phyloP scores from a whole-genome alignment of 2,329 filamentous ascomycete species.

The Trichophyton simii region DNA sequence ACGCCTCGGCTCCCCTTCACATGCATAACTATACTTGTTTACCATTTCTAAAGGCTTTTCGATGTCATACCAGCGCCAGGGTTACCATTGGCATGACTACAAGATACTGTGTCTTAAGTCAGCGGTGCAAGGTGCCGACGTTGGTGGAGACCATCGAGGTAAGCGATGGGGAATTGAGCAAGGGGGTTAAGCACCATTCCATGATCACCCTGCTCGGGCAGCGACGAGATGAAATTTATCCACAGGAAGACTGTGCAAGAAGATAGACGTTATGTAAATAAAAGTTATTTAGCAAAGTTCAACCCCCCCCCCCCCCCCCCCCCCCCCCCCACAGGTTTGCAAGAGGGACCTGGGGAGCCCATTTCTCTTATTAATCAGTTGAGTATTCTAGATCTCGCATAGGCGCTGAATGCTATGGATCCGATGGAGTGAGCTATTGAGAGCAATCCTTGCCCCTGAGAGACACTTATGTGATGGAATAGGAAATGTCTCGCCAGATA shows the following conservation, averaged over 20 bases:
- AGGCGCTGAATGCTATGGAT: not conserved
- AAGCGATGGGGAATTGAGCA: not conserved
- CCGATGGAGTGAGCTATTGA: not conserved
- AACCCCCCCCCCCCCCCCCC: not conserved
- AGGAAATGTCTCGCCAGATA: not conserved
- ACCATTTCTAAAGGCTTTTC: not conserved
- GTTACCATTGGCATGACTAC: not conserved
- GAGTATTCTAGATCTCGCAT: not conserved
- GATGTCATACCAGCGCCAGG: not conserved
- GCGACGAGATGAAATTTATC: not conserved
- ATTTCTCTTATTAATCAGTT: not conserved
- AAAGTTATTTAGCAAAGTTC: not conserved
- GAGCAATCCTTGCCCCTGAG: not conserved
- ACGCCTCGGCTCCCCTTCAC: not conserved
- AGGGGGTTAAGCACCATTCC: not conserved
- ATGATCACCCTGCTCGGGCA: not conserved
- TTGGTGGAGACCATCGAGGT: not conserved
- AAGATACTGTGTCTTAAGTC: not conserved
- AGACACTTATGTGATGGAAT: not conserved
- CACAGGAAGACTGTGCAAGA: not conserved
- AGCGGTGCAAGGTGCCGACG: not conserved
- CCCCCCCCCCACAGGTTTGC: not conserved
- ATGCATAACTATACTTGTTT: not conserved
- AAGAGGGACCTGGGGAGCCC: not conserved
- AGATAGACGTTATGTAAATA: not conserved